phyloP scores from a whole-genome alignment of 2,329 filamentous ascomycete genomes.

The Colletotrichum lini region DNA sequence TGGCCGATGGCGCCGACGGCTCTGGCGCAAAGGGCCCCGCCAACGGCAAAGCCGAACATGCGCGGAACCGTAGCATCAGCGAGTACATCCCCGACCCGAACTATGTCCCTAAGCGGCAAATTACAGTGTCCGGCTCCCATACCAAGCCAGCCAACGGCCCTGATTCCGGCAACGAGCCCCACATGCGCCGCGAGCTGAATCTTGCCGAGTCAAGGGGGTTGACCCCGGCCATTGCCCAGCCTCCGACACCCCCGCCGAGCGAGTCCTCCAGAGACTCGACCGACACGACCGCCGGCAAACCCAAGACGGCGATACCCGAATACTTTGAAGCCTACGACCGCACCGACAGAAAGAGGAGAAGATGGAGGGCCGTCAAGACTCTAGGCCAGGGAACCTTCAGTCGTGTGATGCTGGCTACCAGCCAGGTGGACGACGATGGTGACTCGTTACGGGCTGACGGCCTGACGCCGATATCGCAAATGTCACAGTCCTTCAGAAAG shows the following conservation, averaged over 20 bases:
- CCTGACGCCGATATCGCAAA: conserved; percentile 57
- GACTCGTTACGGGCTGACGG: conserved; percentile 54
- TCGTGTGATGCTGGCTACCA: conserved; percentile 91
- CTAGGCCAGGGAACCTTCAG: conserved; percentile 97
- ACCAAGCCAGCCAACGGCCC: conserved; percentile 56
- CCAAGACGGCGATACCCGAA: conserved; percentile 64
- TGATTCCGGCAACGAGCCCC: conserved; percentile 57
- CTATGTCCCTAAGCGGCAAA: conserved; percentile 78
- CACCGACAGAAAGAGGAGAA: conserved; percentile 77
- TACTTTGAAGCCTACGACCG: conserved; percentile 80
- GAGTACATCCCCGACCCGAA: conserved; percentile 86
- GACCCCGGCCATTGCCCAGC: conserved; percentile 70
- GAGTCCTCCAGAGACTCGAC: conserved; percentile 71
- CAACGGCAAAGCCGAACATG: conserved; percentile 44
- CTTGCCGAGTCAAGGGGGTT: conserved; percentile 85
- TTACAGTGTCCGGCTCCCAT: conserved; percentile 79
- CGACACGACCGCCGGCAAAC: conserved; percentile 58
- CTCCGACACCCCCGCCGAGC: conserved; percentile 86
- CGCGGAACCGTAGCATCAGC: conserved; percentile 86
- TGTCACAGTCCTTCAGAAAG: conserved; percentile 68
- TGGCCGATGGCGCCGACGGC: conserved; percentile 49
- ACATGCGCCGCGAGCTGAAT: conserved; percentile 82
- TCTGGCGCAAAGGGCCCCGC: conserved; percentile 44
- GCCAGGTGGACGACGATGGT: conserved; percentile 72
- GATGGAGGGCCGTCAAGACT: conserved; percentile 84